Percentiles rank a stretch among this genome's conserved stretches.
Evolutionary conservation across 805 yeast species (phyloP).

Genomic region (Pichia eremophila): DNA sequence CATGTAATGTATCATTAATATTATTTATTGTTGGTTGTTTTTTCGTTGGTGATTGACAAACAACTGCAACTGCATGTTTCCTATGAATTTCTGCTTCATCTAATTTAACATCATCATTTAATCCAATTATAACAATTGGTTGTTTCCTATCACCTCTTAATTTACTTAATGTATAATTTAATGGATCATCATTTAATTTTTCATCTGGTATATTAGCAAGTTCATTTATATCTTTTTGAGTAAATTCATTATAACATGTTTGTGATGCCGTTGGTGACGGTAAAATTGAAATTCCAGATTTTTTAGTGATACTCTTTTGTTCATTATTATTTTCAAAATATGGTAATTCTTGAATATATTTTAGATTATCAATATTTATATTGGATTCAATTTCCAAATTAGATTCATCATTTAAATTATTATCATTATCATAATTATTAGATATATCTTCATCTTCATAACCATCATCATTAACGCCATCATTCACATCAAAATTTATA

Average conservation of each 20-base stretch:
- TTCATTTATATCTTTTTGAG: constrained; percentile 56
- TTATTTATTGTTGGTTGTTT: background rate
- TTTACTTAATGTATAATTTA: constrained; percentile 63
- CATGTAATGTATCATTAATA: background rate
- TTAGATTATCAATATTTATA: background rate
- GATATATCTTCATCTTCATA: background rate
- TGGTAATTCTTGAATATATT: constrained; percentile 5
- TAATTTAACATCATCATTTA: constrained; percentile 21
- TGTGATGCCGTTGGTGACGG: constrained; percentile 27
- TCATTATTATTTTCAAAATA: constrained; percentile 1
- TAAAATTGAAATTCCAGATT: constrained; percentile 21
- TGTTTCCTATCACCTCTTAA: constrained; percentile 53
- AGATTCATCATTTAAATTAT: background rate
- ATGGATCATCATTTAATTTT: constrained; percentile 56
- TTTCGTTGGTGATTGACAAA: constrained; percentile 10
- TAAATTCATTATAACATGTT: constrained; percentile 36
- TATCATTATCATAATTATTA: background rate
- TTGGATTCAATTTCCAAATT: background rate
- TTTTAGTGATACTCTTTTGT: background rate
- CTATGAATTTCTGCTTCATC: constrained; percentile 6
- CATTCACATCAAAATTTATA: background rate
- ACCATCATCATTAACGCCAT: background rate
- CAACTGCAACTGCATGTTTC: constrained; percentile 12
- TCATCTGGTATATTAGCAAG: constrained; percentile 84
- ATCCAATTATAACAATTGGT: constrained; percentile 15